Evolutionary conservation across 805 yeast genomes (phyloP).

Genomic region (Suhomyces vadensis): DNA sequence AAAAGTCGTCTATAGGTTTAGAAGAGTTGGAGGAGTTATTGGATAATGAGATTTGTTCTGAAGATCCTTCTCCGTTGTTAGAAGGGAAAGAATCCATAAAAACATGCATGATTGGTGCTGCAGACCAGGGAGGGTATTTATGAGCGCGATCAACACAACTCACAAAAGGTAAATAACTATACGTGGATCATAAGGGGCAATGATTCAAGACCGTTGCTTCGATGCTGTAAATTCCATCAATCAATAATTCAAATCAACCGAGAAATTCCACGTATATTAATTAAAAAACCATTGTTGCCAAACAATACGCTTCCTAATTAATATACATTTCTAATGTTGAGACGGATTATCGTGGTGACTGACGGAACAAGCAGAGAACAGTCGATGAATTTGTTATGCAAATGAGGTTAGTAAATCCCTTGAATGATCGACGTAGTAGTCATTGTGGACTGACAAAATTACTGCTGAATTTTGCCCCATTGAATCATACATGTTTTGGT

Average conservation of each 20-base stretch:
- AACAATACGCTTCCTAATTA: conserved; percentile 16
- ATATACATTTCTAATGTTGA: conserved; percentile 16
- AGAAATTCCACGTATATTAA: conserved; percentile 27
- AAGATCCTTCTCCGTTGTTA: conserved; percentile 8
- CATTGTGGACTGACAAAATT: conserved; percentile 33
- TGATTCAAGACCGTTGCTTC: conserved; percentile 29
- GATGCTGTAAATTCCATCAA: conserved; percentile 30
- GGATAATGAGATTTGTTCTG: conserved; percentile 6
- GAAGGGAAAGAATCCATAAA: conserved; percentile 21
- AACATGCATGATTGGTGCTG: conserved; percentile 42
- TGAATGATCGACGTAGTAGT: background rate
- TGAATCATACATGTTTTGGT: conserved; percentile 21
- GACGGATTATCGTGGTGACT: background rate
- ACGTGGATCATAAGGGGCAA: conserved; percentile 13
- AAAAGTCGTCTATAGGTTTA: conserved; percentile 13
- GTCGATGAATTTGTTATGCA: conserved; percentile 8
- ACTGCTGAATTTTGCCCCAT: conserved; percentile 51
- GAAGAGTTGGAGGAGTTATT: conserved; percentile 3
- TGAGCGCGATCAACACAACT: conserved; percentile 4
- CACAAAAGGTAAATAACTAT: conserved; percentile 2
- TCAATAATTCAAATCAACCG: background rate
- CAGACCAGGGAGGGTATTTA: conserved; percentile 29
- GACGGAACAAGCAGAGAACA: conserved; percentile 35
- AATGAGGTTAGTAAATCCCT: conserved; percentile 1
- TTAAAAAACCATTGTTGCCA: conserved; percentile 16